Evolutionary conservation across 208 protist species (phyloP), one percentile per base, ranked within the genome.

Genomic region (Strigomonas galati): DNA sequence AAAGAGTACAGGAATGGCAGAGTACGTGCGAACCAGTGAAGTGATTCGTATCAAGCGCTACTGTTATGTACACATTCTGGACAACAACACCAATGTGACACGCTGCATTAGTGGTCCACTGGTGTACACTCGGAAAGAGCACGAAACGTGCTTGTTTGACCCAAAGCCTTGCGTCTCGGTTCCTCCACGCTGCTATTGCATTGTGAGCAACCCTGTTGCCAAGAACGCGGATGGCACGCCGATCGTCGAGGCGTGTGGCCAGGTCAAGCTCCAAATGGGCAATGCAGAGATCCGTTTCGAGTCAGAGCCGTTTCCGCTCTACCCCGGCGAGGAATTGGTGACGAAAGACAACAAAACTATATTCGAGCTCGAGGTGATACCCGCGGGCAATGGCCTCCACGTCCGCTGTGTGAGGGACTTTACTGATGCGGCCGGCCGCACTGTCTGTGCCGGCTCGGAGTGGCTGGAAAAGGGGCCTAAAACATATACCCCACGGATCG

Each of bases 51-150:
- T 98, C 60, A 93, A 95, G 71, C 90, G 89, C 24, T 82, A 93
- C 59, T 77, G 97, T 55, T 62, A 96, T 79, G 87, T 97, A 52
- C 95, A 98, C 67, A 78, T 98, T 7, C 76, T 98, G 62, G 95
- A 99, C 79, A 97, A 96, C 74, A 98, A 97, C 76, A 94, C 84
- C 1, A 97, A 97, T 71, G 81, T 92, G 15, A 94, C 89, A 0
- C 67, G 78, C 23, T 76, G 68, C n/a, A 40, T 92, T 2, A 71
- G 93, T 17, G 97, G 97, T n/a, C 97, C 97, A 17, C 40, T 83
- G 35, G 94, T 97, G 24, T 98, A 94, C 78, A 97, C 92, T 6
- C 79, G 86, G 6, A 83, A 96, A 74, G 90, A 97, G 52, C 88
- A 98, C 65, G 96, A 98, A 77, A 81, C 82, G 35, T 82, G 95